Evolutionary conservation across 2,329 filamentous ascomycete species (phyloP).

Genomic region (Endoconidiophora laricicola): DNA sequence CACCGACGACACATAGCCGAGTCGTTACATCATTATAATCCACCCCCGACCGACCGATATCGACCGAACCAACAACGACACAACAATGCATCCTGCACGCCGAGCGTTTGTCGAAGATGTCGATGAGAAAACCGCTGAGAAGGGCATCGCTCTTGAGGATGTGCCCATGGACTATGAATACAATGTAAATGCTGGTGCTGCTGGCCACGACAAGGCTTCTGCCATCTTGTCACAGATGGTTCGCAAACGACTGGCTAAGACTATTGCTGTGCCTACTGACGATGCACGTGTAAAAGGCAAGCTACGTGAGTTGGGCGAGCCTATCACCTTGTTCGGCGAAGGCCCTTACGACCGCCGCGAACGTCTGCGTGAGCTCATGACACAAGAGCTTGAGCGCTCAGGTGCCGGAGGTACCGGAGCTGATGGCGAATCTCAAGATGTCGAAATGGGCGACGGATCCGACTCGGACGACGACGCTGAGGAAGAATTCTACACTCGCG

Average conservation of each 20-base stretch:
- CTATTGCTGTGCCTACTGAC: slow-evolving; percentile 84
- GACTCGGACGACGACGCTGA: slow-evolving; percentile 48
- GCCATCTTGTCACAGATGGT: slow-evolving; percentile 78
- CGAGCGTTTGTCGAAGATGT: slow-evolving; percentile 89
- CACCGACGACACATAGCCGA: background rate
- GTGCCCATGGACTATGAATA: slow-evolving; percentile 64
- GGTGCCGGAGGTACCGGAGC: slow-evolving; percentile 27
- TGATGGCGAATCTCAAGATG: slow-evolving; percentile 21
- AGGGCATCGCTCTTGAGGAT: slow-evolving; percentile 30
- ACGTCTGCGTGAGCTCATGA: slow-evolving; percentile 65
- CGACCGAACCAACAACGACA: slow-evolving; percentile 15
- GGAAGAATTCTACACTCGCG: slow-evolving; percentile 90
- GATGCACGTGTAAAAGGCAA: slow-evolving; percentile 69
- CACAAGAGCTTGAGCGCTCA: slow-evolving; percentile 46
- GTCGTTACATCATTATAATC: background rate
- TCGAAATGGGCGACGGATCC: slow-evolving; percentile 27
- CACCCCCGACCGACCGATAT: background rate
- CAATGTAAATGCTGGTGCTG: slow-evolving; percentile 48
- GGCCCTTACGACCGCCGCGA: slow-evolving; percentile 73
- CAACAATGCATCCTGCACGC: slow-evolving; percentile 69
- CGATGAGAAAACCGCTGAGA: slow-evolving; percentile 30
- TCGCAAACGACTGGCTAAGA: slow-evolving; percentile 74
- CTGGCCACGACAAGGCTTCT: slow-evolving; percentile 64
- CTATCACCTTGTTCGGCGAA: slow-evolving; percentile 88
- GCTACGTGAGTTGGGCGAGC: slow-evolving; percentile 77